Conservation (phyloP, 2,329 filamentous ascomycete species). For the Sordariomycetes sp. region DNA sequence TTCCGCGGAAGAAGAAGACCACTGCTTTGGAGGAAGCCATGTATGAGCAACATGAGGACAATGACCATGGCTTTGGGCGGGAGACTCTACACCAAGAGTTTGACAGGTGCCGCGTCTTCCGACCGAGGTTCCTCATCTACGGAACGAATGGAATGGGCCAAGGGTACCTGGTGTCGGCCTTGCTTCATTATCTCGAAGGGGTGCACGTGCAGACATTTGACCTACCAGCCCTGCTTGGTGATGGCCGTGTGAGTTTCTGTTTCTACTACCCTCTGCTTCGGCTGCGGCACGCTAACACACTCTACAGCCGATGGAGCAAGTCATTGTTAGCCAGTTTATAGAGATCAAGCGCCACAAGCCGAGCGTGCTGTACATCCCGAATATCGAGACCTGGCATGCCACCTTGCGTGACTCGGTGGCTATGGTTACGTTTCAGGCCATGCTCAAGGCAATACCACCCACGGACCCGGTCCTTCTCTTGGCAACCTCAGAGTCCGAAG, state of each 20-base stretch:
- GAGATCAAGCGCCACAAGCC: conserved; percentile 93
- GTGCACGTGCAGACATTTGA: conserved; percentile 94
- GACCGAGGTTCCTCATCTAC: conserved; percentile 74
- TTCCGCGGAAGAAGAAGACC: conserved; percentile 76
- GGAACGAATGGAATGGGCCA: conserved; percentile 90
- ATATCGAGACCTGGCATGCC: conserved; percentile 78
- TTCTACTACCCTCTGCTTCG: conserved; percentile 7
- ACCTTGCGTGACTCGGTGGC: conserved; percentile 51
- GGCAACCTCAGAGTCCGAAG: conserved; percentile 66
- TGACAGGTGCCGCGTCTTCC: conserved; percentile 77
- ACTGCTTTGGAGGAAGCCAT: conserved; percentile 91
- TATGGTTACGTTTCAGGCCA: conserved; percentile 71
- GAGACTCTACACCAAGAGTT: conserved; percentile 71
- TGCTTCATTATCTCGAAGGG: conserved; percentile 86
- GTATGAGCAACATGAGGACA: conserved; percentile 75
- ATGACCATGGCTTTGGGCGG: conserved; percentile 72
- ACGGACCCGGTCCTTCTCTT: conserved; percentile 84
- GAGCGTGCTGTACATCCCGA: conserved; percentile 88
- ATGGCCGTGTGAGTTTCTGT: conserved; percentile 53
- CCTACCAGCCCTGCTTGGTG: conserved; percentile 74
- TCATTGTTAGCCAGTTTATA: conserved; percentile 80
- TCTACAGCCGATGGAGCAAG: conserved; percentile 62
- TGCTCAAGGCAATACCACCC: conserved; percentile 73
- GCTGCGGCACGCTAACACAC: conserved; percentile 11
- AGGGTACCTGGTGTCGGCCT: conserved; percentile 71